Base-by-base conservation (phyloP, 1,284 basidiomycete genomes). In the Meira nashicola region DNA sequence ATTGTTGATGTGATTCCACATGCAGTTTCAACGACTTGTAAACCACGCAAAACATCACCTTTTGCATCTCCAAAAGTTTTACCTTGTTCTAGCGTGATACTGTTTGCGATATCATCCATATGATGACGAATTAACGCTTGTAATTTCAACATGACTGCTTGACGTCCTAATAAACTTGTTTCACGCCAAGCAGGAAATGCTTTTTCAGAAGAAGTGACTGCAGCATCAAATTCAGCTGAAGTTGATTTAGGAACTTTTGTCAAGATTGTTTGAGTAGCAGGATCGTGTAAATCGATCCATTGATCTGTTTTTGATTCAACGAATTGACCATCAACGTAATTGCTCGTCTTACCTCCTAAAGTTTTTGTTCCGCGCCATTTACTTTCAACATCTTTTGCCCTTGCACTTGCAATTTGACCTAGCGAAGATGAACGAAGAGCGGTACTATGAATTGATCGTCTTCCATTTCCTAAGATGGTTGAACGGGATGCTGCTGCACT, bases 11-110 rank as follows among this genome's bases (percentile, higher is more conserved):
- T 91, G 67, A 92, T 87, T 37, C 86, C 87, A 54, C 87, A 85
- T 21, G 92, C 89, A 12, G 86, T 86, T 78, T 98, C 94, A 28
- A 95, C 92, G 8, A 98, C 94, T 79, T 96, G 90, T 41, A 97
- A 82, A 54, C 93, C 93, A 46, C 94, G 89, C 11, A 92, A 85
- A 41, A 98, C 85, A 78, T 98, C 94, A 0, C 93, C 93, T 66
- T 91, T 90, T 1, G 93, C 93, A 81, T 96, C 93, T 84, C 79
- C 65, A 53, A 78, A 79, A 0, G 79, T 80, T 67, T 78, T 77
- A 48, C 73, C 76, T 55, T 79, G 74, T 58, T 78, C 74, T 54
- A 77, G 69, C 2, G 74, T 68, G 59, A 74, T 74, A 39, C 63
- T 57, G 58, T 71, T 70, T 57, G 72, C 72, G 48, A 81, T 67